Base-by-base conservation (phyloP, 2,329 filamentous ascomycete genomes). In the Zymoseptoria crescenta region DNA sequence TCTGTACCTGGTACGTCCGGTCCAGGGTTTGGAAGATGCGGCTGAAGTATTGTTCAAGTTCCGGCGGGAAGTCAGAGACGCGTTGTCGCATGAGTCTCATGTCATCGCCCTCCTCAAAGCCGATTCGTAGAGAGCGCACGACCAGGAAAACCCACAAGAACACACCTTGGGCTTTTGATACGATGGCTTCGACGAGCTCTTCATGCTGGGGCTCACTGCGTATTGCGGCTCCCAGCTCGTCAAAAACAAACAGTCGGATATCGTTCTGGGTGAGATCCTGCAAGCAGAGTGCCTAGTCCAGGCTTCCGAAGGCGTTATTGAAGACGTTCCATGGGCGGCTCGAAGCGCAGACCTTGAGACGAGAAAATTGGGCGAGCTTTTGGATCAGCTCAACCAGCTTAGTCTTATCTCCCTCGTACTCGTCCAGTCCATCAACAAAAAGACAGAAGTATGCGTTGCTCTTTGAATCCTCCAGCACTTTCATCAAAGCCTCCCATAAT, bases 391-490 rank as follows among this genome's bases (percentile, higher is more conserved):
- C 41, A 7, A 55, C 3, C 5, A 51, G 49, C 10, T 21, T 51
- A 21, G 19, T 21, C 10, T 61, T 60, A 28, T 64, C 49, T 30
- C 62, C 62, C 13, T 56, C n/a, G 29, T 58, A 64, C 27, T 66
- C 60, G 48, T 66, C 64, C 13, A 66, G 56, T 16, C 62, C 64
- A 56, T 68, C 65, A 13, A 67, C 59, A 53, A 68, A 59, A 41
- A 68, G 56, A 41, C 59, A 67, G 24, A 64, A 64, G 49, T 49
- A 52, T 8, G 52, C 3, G 4, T 9, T 29, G 19, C 8, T 20
- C 8, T 6, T 13, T 10, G 52, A 8, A 2, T 51, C 2, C 8
- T 21, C 8, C 7, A 51, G 49, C 20, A 21, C 20, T 2, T 8
- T 21, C 24, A 27, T 21, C 20, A 61, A n/a, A 4, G 56, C 56